Percentiles rank a stretch among this genome's conserved stretches.
phyloP scores from a whole-genome alignment of 495 filamentous ascomycete species.

The Annulohypoxylon maeteangense region DNA sequence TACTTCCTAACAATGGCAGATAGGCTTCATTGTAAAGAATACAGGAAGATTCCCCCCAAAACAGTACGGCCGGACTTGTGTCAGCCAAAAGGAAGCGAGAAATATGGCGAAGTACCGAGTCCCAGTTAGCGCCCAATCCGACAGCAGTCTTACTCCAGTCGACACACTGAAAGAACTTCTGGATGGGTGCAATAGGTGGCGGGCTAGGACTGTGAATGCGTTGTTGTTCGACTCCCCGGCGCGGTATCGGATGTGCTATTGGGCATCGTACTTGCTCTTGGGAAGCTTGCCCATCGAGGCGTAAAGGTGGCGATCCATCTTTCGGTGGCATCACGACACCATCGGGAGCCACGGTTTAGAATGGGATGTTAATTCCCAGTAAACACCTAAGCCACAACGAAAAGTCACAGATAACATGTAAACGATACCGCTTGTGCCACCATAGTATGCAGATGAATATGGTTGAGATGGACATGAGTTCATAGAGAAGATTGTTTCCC shows the following conservation, averaged over 20 bases:
- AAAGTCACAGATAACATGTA: not conserved
- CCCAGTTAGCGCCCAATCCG: slow-evolving; percentile 16
- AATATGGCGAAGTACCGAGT: slow-evolving; percentile 27
- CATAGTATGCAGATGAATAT: not conserved
- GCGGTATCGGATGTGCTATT: not conserved
- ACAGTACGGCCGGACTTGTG: slow-evolving; percentile 46
- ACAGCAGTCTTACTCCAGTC: slow-evolving; percentile 26
- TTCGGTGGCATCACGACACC: slow-evolving; percentile 27
- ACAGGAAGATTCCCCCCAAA: slow-evolving; percentile 58
- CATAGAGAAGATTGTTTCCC: not conserved
- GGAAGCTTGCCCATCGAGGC: not conserved
- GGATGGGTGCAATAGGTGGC: not conserved
- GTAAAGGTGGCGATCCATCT: not conserved
- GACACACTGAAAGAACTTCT: slow-evolving; percentile 9
- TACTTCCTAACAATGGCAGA: slow-evolving; percentile 51
- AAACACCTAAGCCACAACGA: not conserved
- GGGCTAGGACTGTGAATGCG: not conserved
- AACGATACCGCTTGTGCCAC: not conserved
- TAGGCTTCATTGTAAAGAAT: slow-evolving; percentile 60
- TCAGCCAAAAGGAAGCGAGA: slow-evolving; percentile 42
- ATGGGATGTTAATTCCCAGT: not conserved
- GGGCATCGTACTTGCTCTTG: not conserved
- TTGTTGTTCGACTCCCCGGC: not conserved
- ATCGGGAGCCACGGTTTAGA: not conserved
- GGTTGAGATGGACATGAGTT: not conserved